A percentile compares a stretch with the other conserved stretches of the same genome.
phyloP scores from a whole-genome alignment of 306 rosid species.

The Alnus rubra region DNA sequence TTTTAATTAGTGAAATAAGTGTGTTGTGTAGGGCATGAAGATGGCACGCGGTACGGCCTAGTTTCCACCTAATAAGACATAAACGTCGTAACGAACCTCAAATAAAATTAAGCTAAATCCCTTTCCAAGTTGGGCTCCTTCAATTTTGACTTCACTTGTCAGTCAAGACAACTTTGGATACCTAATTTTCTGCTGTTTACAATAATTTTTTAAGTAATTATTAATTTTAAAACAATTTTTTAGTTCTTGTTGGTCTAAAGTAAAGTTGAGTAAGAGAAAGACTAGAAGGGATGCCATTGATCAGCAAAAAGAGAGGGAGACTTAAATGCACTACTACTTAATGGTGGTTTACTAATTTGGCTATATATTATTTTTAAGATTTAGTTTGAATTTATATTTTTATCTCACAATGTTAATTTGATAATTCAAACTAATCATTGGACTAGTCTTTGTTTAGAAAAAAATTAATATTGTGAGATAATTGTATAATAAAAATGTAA shows the following conservation, averaged over 20 bases:
- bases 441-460: too few relatives aligned
- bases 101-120: not conserved
- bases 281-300: not conserved
- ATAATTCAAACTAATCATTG: too few relatives aligned
- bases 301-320: not conserved
- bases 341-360: not conserved
- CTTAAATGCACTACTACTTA: not conserved
- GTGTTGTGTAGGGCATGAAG: too few relatives aligned
- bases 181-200: not conserved
- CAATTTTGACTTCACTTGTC: slow-evolving; percentile 15
- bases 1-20: too few relatives aligned
- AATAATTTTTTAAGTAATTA: not conserved
- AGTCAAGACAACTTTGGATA: slow-evolving; percentile 15
- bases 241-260: not conserved
- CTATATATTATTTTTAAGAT: too few relatives aligned
- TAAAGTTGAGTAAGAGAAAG: not conserved
- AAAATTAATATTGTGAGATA: too few relatives aligned
- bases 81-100: slow-evolving; percentile 17
- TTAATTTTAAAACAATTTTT: not conserved
- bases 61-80: slow-evolving; percentile 22
- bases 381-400: too few relatives aligned
- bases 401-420: too few relatives aligned
- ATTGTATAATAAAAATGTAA: too few relatives aligned
- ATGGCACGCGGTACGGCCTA: too few relatives aligned
- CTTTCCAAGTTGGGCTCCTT: slow-evolving; percentile 10